These are phyloP conservation scores for Triticum timopheevii DNA, from an alignment of 176 grass and related monocot genomes.

Conservation along the genomic window DNA sequence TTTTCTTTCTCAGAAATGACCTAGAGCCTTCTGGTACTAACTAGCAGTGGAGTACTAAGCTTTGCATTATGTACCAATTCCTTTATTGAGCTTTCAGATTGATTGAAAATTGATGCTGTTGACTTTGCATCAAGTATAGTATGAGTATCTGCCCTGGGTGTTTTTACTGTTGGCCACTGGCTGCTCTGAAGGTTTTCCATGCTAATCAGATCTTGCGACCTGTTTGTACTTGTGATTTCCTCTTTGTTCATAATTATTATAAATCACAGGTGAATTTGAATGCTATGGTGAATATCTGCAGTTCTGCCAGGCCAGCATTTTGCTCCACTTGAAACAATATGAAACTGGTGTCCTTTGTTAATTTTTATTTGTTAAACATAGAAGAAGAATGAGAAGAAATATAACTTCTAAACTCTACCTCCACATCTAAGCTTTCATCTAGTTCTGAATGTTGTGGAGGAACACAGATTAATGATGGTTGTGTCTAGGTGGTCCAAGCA, in stretches of 20 bases:
- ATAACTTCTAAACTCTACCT: constrained; percentile 26
- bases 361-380: background rate
- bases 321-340: background rate
- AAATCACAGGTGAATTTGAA: background rate
- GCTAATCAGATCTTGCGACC: background rate
- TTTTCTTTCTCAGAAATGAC: background rate
- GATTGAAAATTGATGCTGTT: background rate
- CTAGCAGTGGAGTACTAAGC: background rate
- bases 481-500: constrained; percentile 36
- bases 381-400: background rate
- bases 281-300: background rate
- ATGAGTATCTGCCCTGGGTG: background rate
- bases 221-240: background rate
- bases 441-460: constrained; percentile 19
- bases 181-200: background rate
- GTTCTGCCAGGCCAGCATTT: background rate
- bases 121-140: background rate
- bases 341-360: background rate
- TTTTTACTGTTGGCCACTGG: background rate
- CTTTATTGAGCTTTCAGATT: background rate
- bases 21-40: background rate
- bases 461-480: constrained; percentile 34
- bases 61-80: background rate
- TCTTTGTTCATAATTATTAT: background rate
- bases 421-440: constrained; percentile 33